phyloP scores from a whole-genome alignment of 2,329 filamentous ascomycete species.

The Penicillium frequentans region DNA sequence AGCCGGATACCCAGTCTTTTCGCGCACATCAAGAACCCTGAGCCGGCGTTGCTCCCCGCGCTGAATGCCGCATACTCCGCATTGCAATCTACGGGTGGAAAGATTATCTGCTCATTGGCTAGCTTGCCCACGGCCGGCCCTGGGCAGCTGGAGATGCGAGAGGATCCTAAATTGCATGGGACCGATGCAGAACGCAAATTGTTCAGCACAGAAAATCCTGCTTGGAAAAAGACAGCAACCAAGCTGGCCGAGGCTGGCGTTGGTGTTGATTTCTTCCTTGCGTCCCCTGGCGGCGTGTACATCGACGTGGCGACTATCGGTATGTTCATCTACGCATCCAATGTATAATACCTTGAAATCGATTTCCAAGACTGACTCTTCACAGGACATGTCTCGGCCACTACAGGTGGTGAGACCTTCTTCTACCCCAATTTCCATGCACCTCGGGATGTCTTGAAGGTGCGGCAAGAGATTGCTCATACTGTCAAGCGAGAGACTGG shows the following conservation, averaged over 20 bases:
- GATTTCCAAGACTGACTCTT: neutral
- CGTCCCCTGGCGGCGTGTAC: constrained; percentile 85
- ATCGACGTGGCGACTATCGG: constrained; percentile 90
- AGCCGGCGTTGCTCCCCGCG: constrained; percentile 81
- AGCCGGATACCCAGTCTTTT: constrained; percentile 82
- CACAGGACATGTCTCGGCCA: constrained; percentile 75
- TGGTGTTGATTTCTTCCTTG: constrained; percentile 92
- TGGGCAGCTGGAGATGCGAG: constrained; percentile 78
- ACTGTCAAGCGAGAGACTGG: constrained; percentile 86
- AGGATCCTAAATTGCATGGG: constrained; percentile 81
- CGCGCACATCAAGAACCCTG: constrained; percentile 81
- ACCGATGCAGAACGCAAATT: constrained; percentile 92
- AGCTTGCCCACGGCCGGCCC: constrained; percentile 92
- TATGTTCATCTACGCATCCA: constrained; percentile 41
- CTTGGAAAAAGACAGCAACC: constrained; percentile 80
- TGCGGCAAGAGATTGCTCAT: constrained; percentile 83
- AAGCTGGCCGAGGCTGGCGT: constrained; percentile 86
- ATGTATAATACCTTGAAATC: neutral
- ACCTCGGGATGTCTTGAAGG: constrained; percentile 78
- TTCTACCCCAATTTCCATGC: constrained; percentile 97
- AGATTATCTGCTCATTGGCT: constrained; percentile 83
- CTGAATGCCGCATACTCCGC: constrained; percentile 82
- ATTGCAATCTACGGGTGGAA: constrained; percentile 83
- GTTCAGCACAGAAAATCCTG: constrained; percentile 83
- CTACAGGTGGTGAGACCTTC: constrained; percentile 92